These are phyloP conservation scores for Luffa aegyptiaca DNA, from an alignment of 306 rosid genomes.

Conservation along the genomic window DNA sequence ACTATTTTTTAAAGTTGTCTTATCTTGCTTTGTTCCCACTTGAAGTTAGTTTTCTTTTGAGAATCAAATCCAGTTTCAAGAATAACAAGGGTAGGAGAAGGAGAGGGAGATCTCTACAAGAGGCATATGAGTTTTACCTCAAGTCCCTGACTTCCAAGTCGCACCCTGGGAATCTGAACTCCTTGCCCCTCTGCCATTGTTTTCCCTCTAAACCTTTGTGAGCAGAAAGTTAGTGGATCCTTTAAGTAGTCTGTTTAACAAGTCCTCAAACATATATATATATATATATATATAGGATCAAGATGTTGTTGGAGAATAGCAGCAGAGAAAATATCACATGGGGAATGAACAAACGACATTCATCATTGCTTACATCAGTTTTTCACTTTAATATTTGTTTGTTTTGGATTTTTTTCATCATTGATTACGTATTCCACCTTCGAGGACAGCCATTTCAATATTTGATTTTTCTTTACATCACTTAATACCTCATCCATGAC, in stretches of 20 bases:
- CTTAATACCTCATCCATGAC: background rate
- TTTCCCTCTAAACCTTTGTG: background rate
- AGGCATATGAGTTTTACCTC: constrained; percentile 17
- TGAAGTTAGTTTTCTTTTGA: background rate
- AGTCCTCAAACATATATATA: background rate
- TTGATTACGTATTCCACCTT: background rate
- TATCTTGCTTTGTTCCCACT: background rate
- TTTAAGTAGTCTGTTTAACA: background rate
- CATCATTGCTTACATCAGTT: background rate
- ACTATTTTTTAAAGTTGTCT: background rate
- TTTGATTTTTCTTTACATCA: background rate
- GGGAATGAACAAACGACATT: background rate
- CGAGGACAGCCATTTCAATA: background rate
- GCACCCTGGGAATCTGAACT: constrained; percentile 27
- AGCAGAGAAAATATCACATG: background rate
- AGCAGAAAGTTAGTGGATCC: background rate
- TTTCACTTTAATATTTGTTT: background rate
- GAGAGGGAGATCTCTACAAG: background rate
- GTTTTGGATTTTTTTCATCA: background rate
- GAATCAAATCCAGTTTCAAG: background rate
- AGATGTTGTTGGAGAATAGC: background rate
- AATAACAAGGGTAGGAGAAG: background rate
- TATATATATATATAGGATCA: background rate
- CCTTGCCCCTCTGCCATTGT: constrained; percentile 20
- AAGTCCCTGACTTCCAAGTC: constrained; percentile 43